phyloP scores from a whole-genome alignment of 805 yeast species.

The Metschnikowia lunata region DNA sequence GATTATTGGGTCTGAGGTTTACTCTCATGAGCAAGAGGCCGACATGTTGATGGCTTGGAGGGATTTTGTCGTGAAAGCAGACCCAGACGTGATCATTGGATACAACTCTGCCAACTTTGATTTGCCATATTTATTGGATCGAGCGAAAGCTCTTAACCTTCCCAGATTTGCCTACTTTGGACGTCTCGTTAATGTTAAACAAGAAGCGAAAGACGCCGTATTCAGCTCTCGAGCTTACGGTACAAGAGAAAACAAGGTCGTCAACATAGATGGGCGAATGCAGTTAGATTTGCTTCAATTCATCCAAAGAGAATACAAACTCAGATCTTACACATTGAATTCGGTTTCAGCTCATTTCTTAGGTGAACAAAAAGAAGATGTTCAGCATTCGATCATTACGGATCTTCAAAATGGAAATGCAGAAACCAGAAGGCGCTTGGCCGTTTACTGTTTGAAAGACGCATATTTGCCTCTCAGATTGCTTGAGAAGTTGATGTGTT shows the following conservation, averaged over 20 bases:
- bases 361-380: slow-evolving; percentile 97
- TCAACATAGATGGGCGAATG: slow-evolving; percentile 93
- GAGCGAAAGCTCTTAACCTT: slow-evolving; percentile 72
- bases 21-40: slow-evolving; percentile 66
- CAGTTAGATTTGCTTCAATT: slow-evolving; percentile 91
- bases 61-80: slow-evolving; percentile 76
- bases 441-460: slow-evolving; percentile 95
- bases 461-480: slow-evolving; percentile 87
- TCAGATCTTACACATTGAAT: slow-evolving; percentile 90
- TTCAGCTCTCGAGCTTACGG: slow-evolving; percentile 97
- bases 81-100: slow-evolving; percentile 96
- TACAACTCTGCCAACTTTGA: slow-evolving; percentile 94
- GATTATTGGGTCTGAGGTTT: slow-evolving; percentile 89
- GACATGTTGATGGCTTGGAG: slow-evolving; percentile 86
- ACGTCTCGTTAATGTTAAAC: slow-evolving; percentile 60
- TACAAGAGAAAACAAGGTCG: slow-evolving; percentile 85
- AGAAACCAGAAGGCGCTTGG: slow-evolving; percentile 90
- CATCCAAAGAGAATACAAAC: slow-evolving; percentile 89
- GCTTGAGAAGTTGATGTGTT: slow-evolving; percentile 89
- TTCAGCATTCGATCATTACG: slow-evolving; percentile 93
- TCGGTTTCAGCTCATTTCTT: slow-evolving; percentile 92
- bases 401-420: slow-evolving; percentile 88
- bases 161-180: slow-evolving; percentile 82
- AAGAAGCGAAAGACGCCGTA: slow-evolving; percentile 73
- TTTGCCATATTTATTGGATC: slow-evolving; percentile 83